Percentiles rank a stretch among this genome's conserved stretches.
Conservation (phyloP, 2,329 filamentous ascomycete species). For the Stachybotrys chartarum region DNA sequence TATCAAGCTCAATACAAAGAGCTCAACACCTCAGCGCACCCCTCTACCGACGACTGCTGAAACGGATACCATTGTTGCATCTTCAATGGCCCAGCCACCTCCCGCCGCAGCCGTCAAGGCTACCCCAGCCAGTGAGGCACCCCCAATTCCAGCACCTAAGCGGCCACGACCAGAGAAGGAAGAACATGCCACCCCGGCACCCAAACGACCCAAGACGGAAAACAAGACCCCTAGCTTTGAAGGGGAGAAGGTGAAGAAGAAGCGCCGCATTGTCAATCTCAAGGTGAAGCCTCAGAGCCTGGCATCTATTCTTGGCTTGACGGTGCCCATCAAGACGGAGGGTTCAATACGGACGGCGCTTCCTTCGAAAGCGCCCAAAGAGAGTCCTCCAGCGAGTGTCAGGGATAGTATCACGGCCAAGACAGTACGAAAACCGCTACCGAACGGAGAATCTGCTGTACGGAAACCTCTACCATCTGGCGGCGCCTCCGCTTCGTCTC, state of each 20-base stretch:
- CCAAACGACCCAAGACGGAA: slow-evolving; percentile 32
- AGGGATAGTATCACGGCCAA: slow-evolving; percentile 26
- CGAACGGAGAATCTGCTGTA: slow-evolving; percentile 15
- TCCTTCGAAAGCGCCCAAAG: slow-evolving; percentile 21
- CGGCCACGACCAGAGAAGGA: slow-evolving; percentile 30
- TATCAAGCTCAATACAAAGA: slow-evolving; percentile 31
- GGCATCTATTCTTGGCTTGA: slow-evolving; percentile 23
- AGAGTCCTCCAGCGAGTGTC: slow-evolving; percentile 10
- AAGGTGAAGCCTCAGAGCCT: slow-evolving; percentile 27
- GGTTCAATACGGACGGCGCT: slow-evolving; percentile 21
- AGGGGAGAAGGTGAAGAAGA: slow-evolving; percentile 16
- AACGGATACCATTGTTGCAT: slow-evolving; percentile 19
- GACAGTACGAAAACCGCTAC: slow-evolving; percentile 27
- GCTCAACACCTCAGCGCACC: slow-evolving; percentile 12
- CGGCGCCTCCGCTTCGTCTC: slow-evolving; percentile 14
- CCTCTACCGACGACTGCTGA: slow-evolving; percentile 7
- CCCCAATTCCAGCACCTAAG: slow-evolving; percentile 18
- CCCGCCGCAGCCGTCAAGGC: slow-evolving; percentile 4
- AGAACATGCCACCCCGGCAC: slow-evolving; percentile 23
- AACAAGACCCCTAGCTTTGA: slow-evolving; percentile 11
- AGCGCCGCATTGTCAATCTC: slow-evolving; percentile 28
- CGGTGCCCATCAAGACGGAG: slow-evolving; percentile 8
- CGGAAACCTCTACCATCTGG: slow-evolving; percentile 25
- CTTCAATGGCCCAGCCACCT: slow-evolving; percentile 14
- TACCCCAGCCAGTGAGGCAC: slow-evolving; percentile 10